phyloP scores from a whole-genome alignment of 495 filamentous ascomycete genomes.

The Symbiotaphrina buchneri region DNA sequence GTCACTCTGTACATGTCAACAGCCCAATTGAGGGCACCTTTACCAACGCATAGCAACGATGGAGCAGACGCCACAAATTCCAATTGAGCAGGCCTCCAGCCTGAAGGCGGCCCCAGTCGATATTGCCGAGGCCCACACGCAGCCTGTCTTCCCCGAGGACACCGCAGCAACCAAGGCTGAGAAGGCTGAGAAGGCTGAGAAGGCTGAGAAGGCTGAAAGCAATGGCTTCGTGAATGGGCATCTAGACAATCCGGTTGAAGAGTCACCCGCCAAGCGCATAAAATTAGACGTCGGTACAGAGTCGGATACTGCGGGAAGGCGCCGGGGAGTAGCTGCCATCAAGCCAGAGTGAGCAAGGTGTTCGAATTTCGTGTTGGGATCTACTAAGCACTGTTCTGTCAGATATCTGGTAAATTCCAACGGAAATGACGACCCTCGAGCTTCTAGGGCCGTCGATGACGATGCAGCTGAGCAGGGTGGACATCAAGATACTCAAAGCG shows the following conservation, averaged over 20 bases:
- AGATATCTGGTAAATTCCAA: slow-evolving; percentile 32
- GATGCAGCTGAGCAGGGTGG: slow-evolving; percentile 46
- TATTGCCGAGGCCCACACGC: no score
- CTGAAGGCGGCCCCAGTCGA: no score
- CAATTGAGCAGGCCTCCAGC: no score
- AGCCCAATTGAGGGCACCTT: no score
- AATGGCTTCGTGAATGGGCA: slow-evolving; percentile 6
- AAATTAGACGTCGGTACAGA: slow-evolving; percentile 22
- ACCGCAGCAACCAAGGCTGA: slow-evolving; percentile 14
- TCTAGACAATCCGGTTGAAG: slow-evolving; percentile 10
- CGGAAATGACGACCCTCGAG: slow-evolving; percentile 8
- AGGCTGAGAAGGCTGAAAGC: no score
- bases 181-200: no score
- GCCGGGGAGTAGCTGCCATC: slow-evolving; percentile 56
- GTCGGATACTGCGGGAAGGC: slow-evolving; percentile 17
- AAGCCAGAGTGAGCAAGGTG: slow-evolving; percentile 48
- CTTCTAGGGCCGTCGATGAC: slow-evolving; percentile 21
- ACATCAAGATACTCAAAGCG: slow-evolving; percentile 13
- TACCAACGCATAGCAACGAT: no score
- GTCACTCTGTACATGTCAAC: no score
- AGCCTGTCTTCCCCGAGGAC: slow-evolving; percentile 9
- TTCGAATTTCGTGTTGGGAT: slow-evolving; percentile 5
- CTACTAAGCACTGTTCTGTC: slow-evolving; percentile 5
- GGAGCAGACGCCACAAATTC: no score
- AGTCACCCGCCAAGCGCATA: slow-evolving; percentile 33